phyloP scores from a whole-genome alignment of 2,329 filamentous ascomycete genomes.

The Helotiales sp. region DNA sequence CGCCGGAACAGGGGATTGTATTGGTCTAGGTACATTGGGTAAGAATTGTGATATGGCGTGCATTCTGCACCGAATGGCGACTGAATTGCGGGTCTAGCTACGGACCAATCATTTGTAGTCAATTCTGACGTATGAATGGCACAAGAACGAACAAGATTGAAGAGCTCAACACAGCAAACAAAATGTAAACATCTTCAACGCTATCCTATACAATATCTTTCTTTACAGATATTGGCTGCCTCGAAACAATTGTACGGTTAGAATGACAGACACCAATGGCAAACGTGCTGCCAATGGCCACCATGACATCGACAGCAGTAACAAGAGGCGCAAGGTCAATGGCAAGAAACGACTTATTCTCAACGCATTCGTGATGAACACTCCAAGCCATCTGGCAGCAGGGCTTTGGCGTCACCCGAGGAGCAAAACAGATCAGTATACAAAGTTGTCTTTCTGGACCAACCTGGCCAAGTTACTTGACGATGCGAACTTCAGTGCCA shows the following conservation, averaged over 20 bases:
- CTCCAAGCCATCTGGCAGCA: background rate
- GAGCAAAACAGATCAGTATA: background rate
- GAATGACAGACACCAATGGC: background rate
- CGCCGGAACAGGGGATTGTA: background rate
- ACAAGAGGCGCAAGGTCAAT: background rate
- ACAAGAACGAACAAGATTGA: background rate
- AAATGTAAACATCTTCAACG: background rate
- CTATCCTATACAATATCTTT: background rate
- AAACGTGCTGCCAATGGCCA: background rate
- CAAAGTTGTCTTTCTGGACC: background rate
- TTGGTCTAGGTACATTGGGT: background rate
- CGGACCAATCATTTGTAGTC: background rate
- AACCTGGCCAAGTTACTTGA: background rate
- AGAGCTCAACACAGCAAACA: background rate
- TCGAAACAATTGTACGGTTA: background rate
- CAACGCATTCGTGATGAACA: background rate
- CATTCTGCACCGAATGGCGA: background rate
- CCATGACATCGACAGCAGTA: background rate
- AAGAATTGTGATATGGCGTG: background rate
- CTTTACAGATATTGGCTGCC: background rate
- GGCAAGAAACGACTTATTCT: background rate
- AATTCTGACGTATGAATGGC: background rate
- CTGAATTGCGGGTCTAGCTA: background rate
- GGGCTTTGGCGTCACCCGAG: background rate
- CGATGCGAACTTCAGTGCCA: background rate